Percentiles rank a stretch among this genome's conserved stretches.
phyloP scores from a whole-genome alignment of 2,329 filamentous ascomycete genomes.

The Exophiala bonariae region DNA sequence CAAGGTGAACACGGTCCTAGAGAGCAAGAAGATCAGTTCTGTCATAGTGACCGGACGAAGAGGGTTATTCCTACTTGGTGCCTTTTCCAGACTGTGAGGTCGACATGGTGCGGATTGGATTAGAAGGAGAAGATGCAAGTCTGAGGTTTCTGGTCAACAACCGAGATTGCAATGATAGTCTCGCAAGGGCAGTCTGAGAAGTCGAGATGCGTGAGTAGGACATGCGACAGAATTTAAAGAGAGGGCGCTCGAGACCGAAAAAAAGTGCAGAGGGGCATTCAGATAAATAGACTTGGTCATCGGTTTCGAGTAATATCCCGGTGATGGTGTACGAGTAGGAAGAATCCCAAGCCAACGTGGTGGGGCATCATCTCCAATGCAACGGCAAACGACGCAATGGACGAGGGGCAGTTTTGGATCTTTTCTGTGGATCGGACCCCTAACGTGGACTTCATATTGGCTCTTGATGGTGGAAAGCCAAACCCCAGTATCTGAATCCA shows the following conservation, averaged over 20 bases:
- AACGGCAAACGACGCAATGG: slow-evolving; percentile 3
- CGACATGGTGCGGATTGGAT: slow-evolving; percentile 17
- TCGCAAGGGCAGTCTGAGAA: slow-evolving; percentile 1
- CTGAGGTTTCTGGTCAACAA: slow-evolving; percentile 1
- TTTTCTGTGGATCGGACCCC: neutral
- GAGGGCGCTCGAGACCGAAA: neutral
- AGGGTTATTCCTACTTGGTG: slow-evolving; percentile 20
- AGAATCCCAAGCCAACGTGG: too few relatives aligned
- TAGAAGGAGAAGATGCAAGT: slow-evolving; percentile 1
- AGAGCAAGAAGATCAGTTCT: slow-evolving; percentile 1
- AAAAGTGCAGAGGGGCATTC: neutral
- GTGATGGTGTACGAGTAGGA: slow-evolving; percentile 6
- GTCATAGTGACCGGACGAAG: neutral
- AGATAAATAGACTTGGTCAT: slow-evolving; percentile 1
- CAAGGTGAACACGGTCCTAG: slow-evolving; percentile 33
- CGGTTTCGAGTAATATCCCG: slow-evolving; percentile 21
- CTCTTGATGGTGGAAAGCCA: too few relatives aligned
- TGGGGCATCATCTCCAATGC: slow-evolving; percentile 3
- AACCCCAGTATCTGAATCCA: neutral
- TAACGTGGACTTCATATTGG: too few relatives aligned
- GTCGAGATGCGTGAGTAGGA: slow-evolving; percentile 9
- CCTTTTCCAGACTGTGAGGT: slow-evolving; percentile 23
- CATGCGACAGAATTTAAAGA: slow-evolving; percentile 14
- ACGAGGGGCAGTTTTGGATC: slow-evolving; percentile 2
- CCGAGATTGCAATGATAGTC: too few relatives aligned